These are phyloP conservation scores for Bipolaris bicolor DNA, from an alignment of 2,329 filamentous ascomycete genomes.

Conservation along the genomic window DNA sequence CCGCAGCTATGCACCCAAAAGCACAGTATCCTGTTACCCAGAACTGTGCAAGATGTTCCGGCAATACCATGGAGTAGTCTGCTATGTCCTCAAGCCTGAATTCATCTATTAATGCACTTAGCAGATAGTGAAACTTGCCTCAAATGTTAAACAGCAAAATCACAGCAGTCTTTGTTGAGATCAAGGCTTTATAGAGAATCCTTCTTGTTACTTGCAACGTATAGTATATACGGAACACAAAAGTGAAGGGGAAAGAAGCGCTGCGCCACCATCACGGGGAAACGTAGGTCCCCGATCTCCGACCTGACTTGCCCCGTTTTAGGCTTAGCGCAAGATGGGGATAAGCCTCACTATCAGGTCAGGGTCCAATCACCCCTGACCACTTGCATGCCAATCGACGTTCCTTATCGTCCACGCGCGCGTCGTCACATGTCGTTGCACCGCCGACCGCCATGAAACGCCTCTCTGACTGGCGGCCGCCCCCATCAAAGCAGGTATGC, in stretches of 20 bases:
- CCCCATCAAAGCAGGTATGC: neutral
- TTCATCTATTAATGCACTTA: no score
- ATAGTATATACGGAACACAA: no score
- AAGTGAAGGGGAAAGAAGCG: neutral
- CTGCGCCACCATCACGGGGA: neutral
- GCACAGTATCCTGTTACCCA: no score
- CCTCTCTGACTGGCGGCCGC: slow-evolving; percentile 12
- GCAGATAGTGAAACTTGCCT: no score
- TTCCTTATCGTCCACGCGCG: slow-evolving; percentile 15
- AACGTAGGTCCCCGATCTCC: neutral
- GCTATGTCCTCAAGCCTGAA: no score
- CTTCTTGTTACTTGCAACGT: no score
- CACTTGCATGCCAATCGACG: slow-evolving; percentile 4
- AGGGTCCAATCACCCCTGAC: slow-evolving; percentile 4
- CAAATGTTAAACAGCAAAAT: no score
- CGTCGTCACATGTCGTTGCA: slow-evolving; percentile 19
- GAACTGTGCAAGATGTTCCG: no score
- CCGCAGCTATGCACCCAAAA: no score
- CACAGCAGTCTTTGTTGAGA: no score
- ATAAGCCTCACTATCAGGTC: slow-evolving; percentile 6
- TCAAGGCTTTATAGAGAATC: no score
- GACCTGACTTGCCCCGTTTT: neutral
- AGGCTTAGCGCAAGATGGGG: neutral
- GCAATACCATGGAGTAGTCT: no score
- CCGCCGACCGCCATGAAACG: slow-evolving; percentile 14